phyloP scores from a whole-genome alignment of 805 yeast species.

The Lipomyces orientalis region DNA sequence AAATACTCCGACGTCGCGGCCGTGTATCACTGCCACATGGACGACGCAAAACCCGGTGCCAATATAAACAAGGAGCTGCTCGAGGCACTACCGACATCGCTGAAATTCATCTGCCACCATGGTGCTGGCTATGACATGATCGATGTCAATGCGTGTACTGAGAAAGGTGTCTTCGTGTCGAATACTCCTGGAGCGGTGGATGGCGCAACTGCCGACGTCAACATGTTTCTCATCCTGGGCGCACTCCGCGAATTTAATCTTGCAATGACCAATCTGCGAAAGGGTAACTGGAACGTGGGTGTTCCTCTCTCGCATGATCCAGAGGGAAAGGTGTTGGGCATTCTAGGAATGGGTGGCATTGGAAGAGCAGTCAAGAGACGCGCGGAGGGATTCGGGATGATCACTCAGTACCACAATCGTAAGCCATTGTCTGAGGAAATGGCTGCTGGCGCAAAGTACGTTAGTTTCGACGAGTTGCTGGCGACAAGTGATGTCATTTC shows the following conservation, averaged over 20 bases:
- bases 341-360: slow-evolving; percentile 88
- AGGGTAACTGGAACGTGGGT: slow-evolving; percentile 69
- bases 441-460: slow-evolving; percentile 74
- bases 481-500: slow-evolving; percentile 69
- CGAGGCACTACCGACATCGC: slow-evolving; percentile 58
- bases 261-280: slow-evolving; percentile 60
- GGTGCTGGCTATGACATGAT: slow-evolving; percentile 78
- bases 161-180: slow-evolving; percentile 62
- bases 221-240: slow-evolving; percentile 64
- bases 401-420: slow-evolving; percentile 76
- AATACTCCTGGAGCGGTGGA: slow-evolving; percentile 71
- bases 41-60: slow-evolving; percentile 50
- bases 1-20: slow-evolving; percentile 51
- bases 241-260: slow-evolving; percentile 69
- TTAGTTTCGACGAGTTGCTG: slow-evolving; percentile 69
- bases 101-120: slow-evolving; percentile 62
- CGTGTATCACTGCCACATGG: slow-evolving; percentile 55
- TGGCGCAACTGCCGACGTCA: slow-evolving; percentile 73
- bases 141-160: slow-evolving; percentile 59
- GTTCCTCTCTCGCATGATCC: slow-evolving; percentile 76
- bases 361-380: slow-evolving; percentile 80
- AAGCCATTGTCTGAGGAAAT: slow-evolving; percentile 60
- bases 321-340: slow-evolving; percentile 74
- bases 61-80: slow-evolving; percentile 65
- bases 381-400: slow-evolving; percentile 77